A percentile compares a stretch with the other conserved stretches of the same genome.
Conservation (phyloP, 305 asterid genomes). For the Petunia hybrid region DNA sequence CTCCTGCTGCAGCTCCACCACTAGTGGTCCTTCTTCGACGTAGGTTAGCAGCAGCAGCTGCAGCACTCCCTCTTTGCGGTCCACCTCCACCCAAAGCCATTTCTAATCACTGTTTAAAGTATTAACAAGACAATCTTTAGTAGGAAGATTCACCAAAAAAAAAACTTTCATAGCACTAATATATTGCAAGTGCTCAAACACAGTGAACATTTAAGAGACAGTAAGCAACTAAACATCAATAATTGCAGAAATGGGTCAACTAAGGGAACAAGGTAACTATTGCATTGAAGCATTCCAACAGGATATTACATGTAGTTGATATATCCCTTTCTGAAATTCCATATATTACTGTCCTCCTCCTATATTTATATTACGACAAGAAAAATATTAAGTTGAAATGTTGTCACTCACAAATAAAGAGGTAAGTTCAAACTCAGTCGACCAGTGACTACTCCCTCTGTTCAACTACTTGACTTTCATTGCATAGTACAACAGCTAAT, state of each 20-base stretch:
- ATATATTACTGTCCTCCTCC: no score
- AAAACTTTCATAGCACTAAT: not conserved
- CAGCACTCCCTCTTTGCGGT: constrained; percentile 36
- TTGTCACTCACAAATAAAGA: no score
- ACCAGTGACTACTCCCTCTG: no score
- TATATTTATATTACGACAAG: no score
- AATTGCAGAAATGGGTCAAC: not conserved
- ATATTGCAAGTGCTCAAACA: not conserved
- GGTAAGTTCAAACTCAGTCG: no score
- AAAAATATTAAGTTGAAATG: no score
- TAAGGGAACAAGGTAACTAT: not conserved
- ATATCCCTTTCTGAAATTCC: not conserved
- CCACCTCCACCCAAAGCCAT: constrained; percentile 38
- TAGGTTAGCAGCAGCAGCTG: constrained; percentile 30
- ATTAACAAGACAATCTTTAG: not conserved
- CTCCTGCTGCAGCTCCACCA: constrained; percentile 26
- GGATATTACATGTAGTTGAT: not conserved
- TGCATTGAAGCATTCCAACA: constrained; percentile 7
- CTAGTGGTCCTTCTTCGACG: constrained; percentile 24
- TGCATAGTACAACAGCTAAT: no score
- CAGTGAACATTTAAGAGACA: not conserved
- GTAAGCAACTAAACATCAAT: not conserved
- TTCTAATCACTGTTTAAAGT: constrained; percentile 16
- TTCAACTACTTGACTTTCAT: no score
- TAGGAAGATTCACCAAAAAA: not conserved